Evolutionary conservation across 768 basidiomycete genomes (phyloP).

Genomic region (Trametes meyenii): DNA sequence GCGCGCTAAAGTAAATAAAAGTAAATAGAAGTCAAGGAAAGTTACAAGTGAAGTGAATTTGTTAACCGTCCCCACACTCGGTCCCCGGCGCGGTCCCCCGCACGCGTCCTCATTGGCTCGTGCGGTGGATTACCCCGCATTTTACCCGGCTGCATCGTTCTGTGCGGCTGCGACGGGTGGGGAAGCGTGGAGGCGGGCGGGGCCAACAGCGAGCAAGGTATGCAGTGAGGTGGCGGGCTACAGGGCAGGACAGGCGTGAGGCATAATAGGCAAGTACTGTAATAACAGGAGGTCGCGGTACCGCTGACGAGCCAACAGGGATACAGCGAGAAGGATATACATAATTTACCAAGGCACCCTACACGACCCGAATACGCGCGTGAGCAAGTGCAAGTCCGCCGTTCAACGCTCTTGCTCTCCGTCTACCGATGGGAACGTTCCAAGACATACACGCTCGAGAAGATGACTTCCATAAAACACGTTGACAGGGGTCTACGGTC

Average conservation of each 20-base stretch:
- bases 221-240: not conserved
- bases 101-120: not conserved
- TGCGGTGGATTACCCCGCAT: too few species aligned
- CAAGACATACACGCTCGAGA: not conserved
- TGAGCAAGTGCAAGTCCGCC: not conserved
- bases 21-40: not conserved
- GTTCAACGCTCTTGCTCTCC: not conserved
- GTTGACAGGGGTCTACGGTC: not conserved
- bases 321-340: slow-evolving; percentile 15
- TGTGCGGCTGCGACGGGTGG: too few species aligned
- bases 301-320: not conserved
- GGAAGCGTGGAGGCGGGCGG: too few species aligned
- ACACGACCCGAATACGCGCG: not conserved
- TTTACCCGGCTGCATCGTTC: too few species aligned
- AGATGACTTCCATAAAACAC: not conserved
- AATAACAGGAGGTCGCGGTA: not conserved
- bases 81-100: not conserved
- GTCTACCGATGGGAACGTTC: not conserved
- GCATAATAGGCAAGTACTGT: not conserved
- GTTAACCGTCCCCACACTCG: not conserved
- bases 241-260: too few species aligned
- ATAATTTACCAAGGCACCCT: slow-evolving; percentile 9
- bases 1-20: not conserved
- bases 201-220: too few species aligned
- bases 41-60: not conserved